These are phyloP conservation scores for Musa beccarii DNA, from an alignment of 176 grass and related monocot species.

Conservation along the genomic window DNA sequence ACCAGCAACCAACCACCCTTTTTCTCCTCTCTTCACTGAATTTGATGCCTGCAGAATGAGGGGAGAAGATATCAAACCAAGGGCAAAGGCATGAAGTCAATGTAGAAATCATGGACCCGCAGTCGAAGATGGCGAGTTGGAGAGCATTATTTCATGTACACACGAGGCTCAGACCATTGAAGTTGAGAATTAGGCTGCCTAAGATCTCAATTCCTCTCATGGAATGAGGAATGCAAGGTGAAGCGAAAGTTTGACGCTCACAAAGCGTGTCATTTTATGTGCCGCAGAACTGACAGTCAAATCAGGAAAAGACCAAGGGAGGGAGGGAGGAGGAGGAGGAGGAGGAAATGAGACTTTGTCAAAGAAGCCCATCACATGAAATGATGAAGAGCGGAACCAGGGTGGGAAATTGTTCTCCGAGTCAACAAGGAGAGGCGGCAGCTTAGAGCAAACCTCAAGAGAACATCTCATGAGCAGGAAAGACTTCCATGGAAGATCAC, in stretches of 20 bases:
- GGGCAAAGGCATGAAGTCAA: not conserved
- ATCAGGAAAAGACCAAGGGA: not conserved
- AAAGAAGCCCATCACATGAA: constrained; percentile 2
- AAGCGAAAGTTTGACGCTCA: constrained; percentile 20
- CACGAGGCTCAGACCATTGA: not conserved
- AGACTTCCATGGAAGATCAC: not conserved
- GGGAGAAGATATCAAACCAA: not conserved
- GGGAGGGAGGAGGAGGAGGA: no score
- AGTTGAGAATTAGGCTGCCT: not conserved
- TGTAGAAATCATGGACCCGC: not conserved
- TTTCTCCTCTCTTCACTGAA: constrained; percentile 4
- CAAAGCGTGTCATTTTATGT: constrained; percentile 74
- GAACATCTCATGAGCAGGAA: not conserved
- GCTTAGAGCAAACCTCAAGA: not conserved
- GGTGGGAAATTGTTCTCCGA: not conserved
- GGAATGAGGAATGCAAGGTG: constrained; percentile 13
- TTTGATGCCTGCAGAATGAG: constrained; percentile 12
- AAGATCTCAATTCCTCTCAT: not conserved
- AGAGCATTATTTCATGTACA: constrained; percentile 71
- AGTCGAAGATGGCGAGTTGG: not conserved
- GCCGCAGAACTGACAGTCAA: not conserved
- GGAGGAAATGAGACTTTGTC: not conserved
- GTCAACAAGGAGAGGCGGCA: not conserved
- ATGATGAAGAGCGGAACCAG: not conserved
- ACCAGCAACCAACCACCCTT: not conserved